Base-by-base conservation (phyloP, 371 early-diverging fungal genomes). In the Fennellomyces sp. region DNA sequence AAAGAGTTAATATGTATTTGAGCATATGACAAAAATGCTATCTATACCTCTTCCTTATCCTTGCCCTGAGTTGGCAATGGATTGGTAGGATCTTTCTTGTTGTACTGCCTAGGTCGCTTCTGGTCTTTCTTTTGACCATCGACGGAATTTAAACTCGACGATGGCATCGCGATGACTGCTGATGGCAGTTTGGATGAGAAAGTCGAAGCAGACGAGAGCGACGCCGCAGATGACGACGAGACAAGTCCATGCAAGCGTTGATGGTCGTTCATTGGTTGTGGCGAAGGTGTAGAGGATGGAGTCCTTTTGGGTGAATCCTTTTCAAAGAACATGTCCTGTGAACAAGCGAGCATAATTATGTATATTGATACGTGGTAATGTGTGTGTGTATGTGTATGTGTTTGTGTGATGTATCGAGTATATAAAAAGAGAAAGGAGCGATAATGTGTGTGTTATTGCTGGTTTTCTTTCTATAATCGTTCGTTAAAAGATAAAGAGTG, bases 1-100 rank as follows among this genome's bases (percentile, higher is more conserved):
- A 41, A 35, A 36, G 38, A 49, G 50, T 52, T 27, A 19, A 26
- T n/a, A n/a, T n/a, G n/a, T n/a, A n/a, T n/a, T n/a, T n/a, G n/a
- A n/a, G n/a, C n/a, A n/a, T n/a, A n/a, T 29, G 26, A 33, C 25
- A 30, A 28, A n/a, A 21, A 13, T 5, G 5, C 5, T 27, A 2
- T n/a, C n/a, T 45, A 12, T 54, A 65, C 65, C 65, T 65, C 66
- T 38, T 66, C 66, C 50, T 61, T 66, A 15, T 66, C 66, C 48
- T 62, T 66, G 42, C 42, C 36, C 26, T 61, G 54, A 12, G 52
- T 28, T 30, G 60, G 29, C 19, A 47, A 25, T 11, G 36, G 23
- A 54, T 21, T 54, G 3, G 47, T 35, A 25, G 45, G 35, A 27
- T 61, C 61, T 29, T 61, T 61, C 49, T 38, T 53, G 29, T 48